Conservation (phyloP, 2,329 filamentous ascomycete genomes). For the Zasmidium angulare region DNA sequence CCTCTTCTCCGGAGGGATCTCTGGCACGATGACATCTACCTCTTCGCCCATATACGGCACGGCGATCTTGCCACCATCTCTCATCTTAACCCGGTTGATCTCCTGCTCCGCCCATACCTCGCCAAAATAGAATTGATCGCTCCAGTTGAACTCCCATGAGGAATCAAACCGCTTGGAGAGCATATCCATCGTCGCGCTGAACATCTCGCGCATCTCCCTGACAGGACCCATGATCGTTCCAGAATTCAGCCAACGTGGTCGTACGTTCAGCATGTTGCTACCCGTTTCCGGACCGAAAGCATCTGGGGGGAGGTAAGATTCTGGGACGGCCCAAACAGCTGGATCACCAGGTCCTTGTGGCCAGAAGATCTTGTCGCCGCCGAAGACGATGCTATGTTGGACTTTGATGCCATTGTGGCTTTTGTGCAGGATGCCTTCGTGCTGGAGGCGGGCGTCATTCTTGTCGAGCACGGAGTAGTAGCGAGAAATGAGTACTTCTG, state of each 20-base stretch:
- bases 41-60: constrained; percentile 5
- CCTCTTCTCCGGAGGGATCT: constrained; percentile 15
- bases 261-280: constrained; percentile 37
- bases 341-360: constrained; percentile 26
- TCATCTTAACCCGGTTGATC: constrained; percentile 34
- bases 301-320: constrained; percentile 21
- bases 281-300: constrained; percentile 36
- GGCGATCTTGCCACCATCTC: constrained; percentile 8
- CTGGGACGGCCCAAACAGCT: constrained; percentile 32
- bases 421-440: constrained; percentile 21
- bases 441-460: constrained; percentile 48
- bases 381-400: constrained; percentile 30
- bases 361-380: constrained; percentile 34
- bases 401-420: constrained; percentile 13
- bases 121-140: constrained; percentile 50
- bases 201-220: constrained; percentile 27
- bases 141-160: constrained; percentile 17
- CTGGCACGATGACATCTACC: constrained; percentile 12
- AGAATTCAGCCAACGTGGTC: constrained; percentile 43
- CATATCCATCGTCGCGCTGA: constrained; percentile 38
- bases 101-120: constrained; percentile 57
- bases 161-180: constrained; percentile 20
- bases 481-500: constrained; percentile 61
- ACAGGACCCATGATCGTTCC: constrained; percentile 47
- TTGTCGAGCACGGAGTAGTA: constrained; percentile 58